A percentile compares a stretch with the other conserved stretches of the same genome.
These are phyloP conservation scores for Fusarium sp. DNA, from an alignment of 2,329 filamentous ascomycete species.

Conservation along the genomic window DNA sequence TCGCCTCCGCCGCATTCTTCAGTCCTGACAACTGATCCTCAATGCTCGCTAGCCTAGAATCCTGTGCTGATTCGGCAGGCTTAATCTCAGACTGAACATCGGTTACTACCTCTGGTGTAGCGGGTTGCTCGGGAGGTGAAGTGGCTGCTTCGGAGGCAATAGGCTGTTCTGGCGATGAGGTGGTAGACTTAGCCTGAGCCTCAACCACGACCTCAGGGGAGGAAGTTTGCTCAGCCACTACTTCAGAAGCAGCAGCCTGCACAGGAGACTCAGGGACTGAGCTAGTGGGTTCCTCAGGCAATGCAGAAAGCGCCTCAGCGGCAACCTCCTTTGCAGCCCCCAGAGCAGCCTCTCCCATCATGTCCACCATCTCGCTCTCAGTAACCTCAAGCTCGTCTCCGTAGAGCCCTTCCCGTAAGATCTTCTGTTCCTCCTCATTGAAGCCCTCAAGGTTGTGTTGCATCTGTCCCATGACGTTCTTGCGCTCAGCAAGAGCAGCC, in stretches of 20 bases:
- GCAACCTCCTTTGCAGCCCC: constrained; percentile 18
- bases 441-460: constrained; percentile 50
- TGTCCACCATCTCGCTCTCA: constrained; percentile 51
- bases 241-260: neutral
- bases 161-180: neutral
- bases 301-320: neutral
- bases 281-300: neutral
- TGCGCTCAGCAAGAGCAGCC: constrained; percentile 46
- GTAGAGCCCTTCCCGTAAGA: constrained; percentile 44
- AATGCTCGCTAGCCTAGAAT: constrained; percentile 24
- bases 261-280: neutral
- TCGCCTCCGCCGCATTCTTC: constrained; percentile 28
- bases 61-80: neutral
- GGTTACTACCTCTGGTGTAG: neutral
- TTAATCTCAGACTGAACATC: neutral
- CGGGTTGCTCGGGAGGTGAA: neutral
- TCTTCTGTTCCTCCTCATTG: constrained; percentile 51
- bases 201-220: neutral
- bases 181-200: neutral
- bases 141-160: neutral
- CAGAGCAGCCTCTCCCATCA: constrained; percentile 43
- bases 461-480: constrained; percentile 50
- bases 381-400: constrained; percentile 43
- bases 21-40: constrained; percentile 35
- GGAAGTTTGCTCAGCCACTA: neutral